Conservation (phyloP, 2,329 filamentous ascomycete species). For the Colletotrichum sp. region DNA sequence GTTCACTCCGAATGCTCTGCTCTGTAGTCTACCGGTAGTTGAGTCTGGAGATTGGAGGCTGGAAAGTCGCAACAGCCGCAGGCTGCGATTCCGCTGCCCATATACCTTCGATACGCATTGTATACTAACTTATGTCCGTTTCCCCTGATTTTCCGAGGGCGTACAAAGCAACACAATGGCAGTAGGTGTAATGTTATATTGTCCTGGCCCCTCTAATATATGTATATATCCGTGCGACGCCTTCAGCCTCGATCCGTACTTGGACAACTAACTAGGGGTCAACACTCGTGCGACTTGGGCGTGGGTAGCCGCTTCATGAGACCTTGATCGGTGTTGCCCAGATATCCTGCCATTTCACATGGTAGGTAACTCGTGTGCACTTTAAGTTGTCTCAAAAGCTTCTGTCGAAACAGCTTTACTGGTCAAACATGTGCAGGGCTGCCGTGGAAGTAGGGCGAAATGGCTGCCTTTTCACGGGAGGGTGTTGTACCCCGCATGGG, state of each 20-base stretch:
- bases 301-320: not conserved
- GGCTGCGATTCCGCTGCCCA: not conserved
- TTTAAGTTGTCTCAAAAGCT: conserved; percentile 17
- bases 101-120: not conserved
- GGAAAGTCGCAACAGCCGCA: not conserved
- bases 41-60: not conserved
- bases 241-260: not conserved
- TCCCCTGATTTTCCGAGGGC: not conserved
- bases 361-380: not conserved
- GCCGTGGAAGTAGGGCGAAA: conserved; percentile 19
- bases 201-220: not conserved
- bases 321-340: not conserved
- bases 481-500: conserved; percentile 10
- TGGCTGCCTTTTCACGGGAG: not conserved
- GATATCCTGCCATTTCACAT: not conserved
- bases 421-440: conserved; percentile 16
- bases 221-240: not conserved
- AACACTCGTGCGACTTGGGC: not conserved
- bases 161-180: not conserved
- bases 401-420: conserved; percentile 3
- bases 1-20: not conserved
- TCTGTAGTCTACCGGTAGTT: not conserved
- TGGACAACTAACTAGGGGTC: not conserved
- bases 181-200: too few relatives aligned
- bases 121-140: not conserved